phyloP scores from a whole-genome alignment of 78 protist genomes.

The Dictyostelium capitatum region DNA sequence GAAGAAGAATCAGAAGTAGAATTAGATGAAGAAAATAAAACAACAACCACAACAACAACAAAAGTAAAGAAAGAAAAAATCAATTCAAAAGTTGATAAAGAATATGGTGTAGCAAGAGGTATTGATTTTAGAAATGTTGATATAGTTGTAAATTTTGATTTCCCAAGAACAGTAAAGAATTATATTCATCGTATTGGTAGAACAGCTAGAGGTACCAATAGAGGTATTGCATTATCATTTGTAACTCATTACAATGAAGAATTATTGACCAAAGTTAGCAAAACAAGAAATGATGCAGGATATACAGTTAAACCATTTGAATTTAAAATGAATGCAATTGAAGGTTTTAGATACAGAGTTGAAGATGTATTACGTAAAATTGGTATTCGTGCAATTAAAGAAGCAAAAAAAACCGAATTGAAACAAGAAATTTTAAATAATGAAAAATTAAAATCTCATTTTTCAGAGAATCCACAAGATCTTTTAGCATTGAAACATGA shows the following conservation, averaged over 20 bases:
- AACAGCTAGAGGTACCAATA: slow-evolving; percentile 86
- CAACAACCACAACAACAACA: not conserved
- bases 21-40: not conserved
- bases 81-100: slow-evolving; percentile 25
- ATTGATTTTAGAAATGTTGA: slow-evolving; percentile 91
- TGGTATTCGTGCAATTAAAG: slow-evolving; percentile 45
- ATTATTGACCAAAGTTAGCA: slow-evolving; percentile 7
- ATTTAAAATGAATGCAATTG: slow-evolving; percentile 71
- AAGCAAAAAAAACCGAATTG: slow-evolving; percentile 85
- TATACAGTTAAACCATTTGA: slow-evolving; percentile 75
- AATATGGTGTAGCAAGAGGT: slow-evolving; percentile 90
- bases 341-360: slow-evolving; percentile 87
- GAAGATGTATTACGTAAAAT: slow-evolving; percentile 71
- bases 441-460: slow-evolving; percentile 66
- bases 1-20: slow-evolving; percentile 22
- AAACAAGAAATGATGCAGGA: slow-evolving; percentile 56
- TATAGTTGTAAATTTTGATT: slow-evolving; percentile 91
- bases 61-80: not conserved
- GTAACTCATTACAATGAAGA: slow-evolving; percentile 33
- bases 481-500: slow-evolving; percentile 66
- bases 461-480: slow-evolving; percentile 73
- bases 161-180: slow-evolving; percentile 85
- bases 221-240: slow-evolving; percentile 88
- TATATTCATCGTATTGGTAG: slow-evolving; percentile 92
- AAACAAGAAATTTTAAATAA: slow-evolving; percentile 83